Evolutionary conservation across 495 filamentous ascomycete species (phyloP).

Genomic region (Penicillium steckii): DNA sequence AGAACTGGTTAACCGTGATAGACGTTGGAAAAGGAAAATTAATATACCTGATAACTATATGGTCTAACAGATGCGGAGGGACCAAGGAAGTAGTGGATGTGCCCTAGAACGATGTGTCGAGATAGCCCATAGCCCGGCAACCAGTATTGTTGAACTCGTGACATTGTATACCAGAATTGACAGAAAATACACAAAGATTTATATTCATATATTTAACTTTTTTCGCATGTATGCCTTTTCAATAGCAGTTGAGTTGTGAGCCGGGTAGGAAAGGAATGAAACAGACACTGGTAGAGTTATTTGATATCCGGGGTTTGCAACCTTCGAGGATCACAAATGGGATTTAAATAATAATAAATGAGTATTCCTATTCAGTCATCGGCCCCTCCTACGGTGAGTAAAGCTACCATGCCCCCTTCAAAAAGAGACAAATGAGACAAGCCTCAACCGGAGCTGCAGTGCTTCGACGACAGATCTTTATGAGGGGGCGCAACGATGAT

Average conservation of each 20-base stretch:
- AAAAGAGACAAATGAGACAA: slow-evolving; percentile 15
- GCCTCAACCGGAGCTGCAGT: slow-evolving; percentile 6
- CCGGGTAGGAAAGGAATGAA: not conserved
- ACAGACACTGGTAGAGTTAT: not conserved
- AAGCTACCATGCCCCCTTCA: not conserved
- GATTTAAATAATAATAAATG: not conserved
- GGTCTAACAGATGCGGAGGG: slow-evolving; percentile 49
- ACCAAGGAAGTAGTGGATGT: slow-evolving; percentile 53
- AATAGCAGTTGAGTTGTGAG: not conserved
- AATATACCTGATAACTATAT: slow-evolving; percentile 50
- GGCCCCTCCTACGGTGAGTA: not conserved
- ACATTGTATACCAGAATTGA: too few relatives aligned
- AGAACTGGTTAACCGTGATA: slow-evolving; percentile 19
- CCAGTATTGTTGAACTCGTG: slow-evolving; percentile 48
- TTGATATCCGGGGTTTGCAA: not conserved
- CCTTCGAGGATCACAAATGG: not conserved
- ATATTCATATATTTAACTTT: too few relatives aligned
- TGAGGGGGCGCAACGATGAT: slow-evolving; percentile 13
- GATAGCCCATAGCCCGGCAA: slow-evolving; percentile 53
- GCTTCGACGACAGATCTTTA: slow-evolving; percentile 1
- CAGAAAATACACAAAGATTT: too few relatives aligned
- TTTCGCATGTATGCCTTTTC: too few relatives aligned
- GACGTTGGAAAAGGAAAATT: slow-evolving; percentile 1
- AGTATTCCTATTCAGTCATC: not conserved
- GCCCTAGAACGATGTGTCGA: slow-evolving; percentile 51